Percentiles rank a stretch among this genome's conserved stretches.
phyloP scores from a whole-genome alignment of 176 grass and related monocot species.

The Tuctoria greenei region DNA sequence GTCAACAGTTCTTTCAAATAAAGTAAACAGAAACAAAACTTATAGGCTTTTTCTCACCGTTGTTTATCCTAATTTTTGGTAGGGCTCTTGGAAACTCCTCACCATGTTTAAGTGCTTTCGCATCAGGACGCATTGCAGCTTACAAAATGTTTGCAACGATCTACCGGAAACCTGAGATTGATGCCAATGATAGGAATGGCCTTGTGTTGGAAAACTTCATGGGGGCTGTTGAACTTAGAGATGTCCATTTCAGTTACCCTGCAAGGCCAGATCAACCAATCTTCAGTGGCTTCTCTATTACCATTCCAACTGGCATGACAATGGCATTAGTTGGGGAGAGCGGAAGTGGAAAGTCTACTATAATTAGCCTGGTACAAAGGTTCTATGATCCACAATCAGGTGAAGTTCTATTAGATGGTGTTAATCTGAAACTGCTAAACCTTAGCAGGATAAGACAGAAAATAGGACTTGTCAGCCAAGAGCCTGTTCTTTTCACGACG shows the following conservation, averaged over 20 bases:
- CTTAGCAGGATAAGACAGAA: conserved; percentile 65
- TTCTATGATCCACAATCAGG: conserved; percentile 79
- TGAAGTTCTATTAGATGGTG: conserved; percentile 68
- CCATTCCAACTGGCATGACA: conserved; percentile 56
- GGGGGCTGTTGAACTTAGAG: conserved; percentile 60
- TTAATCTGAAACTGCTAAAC: conserved; percentile 62
- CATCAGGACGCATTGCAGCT: conserved; percentile 61
- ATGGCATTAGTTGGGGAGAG: conserved; percentile 81
- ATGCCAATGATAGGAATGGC: conserved; percentile 46
- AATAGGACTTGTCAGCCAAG: conserved; percentile 72
- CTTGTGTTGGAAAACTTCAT: conserved; percentile 55
- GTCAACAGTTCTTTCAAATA: conserved; percentile 14
- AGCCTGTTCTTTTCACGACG: conserved; percentile 73
- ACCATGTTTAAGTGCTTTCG: conserved; percentile 69
- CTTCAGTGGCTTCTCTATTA: conserved; percentile 67
- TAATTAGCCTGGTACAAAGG: conserved; percentile 71
- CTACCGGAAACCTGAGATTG: conserved; percentile 54
- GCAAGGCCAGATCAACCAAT: conserved; percentile 64
- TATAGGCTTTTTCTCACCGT: conserved; percentile 14
- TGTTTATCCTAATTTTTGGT: conserved; percentile 6
- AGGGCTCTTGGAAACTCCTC: conserved; percentile 74
- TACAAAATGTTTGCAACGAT: conserved; percentile 86
- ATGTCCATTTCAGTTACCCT: conserved; percentile 69
- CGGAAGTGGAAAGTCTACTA: conserved; percentile 77
- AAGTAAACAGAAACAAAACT: neutral